Evolutionary conservation across 495 filamentous ascomycete species (phyloP).

Genomic region (Schizothecium vesticola): DNA sequence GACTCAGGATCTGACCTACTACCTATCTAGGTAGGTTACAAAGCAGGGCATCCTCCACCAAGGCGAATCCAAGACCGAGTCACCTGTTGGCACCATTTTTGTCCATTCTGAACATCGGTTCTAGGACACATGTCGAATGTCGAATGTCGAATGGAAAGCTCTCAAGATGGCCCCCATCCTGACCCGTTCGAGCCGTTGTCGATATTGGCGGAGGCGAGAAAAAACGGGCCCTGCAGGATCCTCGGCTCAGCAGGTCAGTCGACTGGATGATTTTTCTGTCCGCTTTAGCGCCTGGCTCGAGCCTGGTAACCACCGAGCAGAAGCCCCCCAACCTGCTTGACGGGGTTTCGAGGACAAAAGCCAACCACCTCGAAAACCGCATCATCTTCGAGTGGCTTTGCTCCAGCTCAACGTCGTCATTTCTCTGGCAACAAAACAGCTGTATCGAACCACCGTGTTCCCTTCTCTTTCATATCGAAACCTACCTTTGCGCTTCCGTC

Average conservation of each 20-base stretch:
- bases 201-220: conserved; percentile 4
- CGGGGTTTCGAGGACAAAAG: conserved; percentile 20
- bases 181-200: background rate
- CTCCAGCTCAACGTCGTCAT: background rate
- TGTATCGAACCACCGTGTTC: background rate
- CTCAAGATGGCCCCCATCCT: background rate
- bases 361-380: conserved; percentile 9
- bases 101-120: background rate
- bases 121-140: background rate
- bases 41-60: background rate
- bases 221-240: conserved; percentile 17
- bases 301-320: conserved; percentile 17
- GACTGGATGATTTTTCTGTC: conserved; percentile 12
- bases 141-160: background rate
- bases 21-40: background rate
- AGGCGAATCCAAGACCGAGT: background rate
- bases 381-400: conserved; percentile 8
- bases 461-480: background rate
- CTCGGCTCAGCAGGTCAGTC: conserved; percentile 18
- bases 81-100: background rate
- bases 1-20: background rate
- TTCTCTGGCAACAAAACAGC: background rate
- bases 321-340: conserved; percentile 19
- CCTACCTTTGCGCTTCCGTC: background rate
- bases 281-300: conserved; percentile 27